A percentile compares a stretch with the other conserved stretches of the same genome.
These are phyloP conservation scores for Vigna hirtella DNA, from an alignment of 306 rosid genomes.

Conservation along the genomic window DNA sequence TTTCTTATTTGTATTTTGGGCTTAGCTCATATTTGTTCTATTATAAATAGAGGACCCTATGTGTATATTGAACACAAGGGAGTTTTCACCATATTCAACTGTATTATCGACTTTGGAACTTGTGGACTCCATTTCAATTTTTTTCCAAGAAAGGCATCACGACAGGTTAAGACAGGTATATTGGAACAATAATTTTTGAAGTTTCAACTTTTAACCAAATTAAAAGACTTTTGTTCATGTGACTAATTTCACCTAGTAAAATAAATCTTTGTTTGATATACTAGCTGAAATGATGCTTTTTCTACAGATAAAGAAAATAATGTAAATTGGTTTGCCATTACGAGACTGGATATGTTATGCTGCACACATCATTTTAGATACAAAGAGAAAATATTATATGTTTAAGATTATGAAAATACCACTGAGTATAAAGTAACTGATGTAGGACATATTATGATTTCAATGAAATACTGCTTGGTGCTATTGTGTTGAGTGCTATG, in stretches of 20 bases:
- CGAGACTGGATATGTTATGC: conserved; percentile 38
- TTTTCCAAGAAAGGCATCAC: too few relatives aligned
- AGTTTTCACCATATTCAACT: too few relatives aligned
- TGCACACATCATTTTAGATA: conserved; percentile 10
- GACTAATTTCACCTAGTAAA: not conserved
- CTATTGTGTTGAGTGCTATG: conserved; percentile 25
- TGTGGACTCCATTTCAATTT: too few relatives aligned
- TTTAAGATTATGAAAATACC: conserved; percentile 18
- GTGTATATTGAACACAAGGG: too few relatives aligned
- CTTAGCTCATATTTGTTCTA: too few relatives aligned
- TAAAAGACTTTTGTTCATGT: not conserved
- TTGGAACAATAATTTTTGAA: not conserved
- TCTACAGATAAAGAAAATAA: conserved; percentile 20
- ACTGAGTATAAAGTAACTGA: conserved; percentile 33
- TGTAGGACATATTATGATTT: conserved; percentile 19
- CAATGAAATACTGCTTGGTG: not conserved
- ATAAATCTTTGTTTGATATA: not conserved
- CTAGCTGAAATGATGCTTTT: not conserved
- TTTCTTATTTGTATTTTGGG: too few relatives aligned
- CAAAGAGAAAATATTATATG: not conserved
- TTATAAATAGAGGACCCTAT: too few relatives aligned
- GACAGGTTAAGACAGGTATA: too few relatives aligned
- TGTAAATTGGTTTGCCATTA: conserved; percentile 24
- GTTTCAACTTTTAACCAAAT: not conserved
- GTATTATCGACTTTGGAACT: too few relatives aligned